Conservation (phyloP, 2,329 filamentous ascomycete species). For the Arthrobotrys sinensis region DNA sequence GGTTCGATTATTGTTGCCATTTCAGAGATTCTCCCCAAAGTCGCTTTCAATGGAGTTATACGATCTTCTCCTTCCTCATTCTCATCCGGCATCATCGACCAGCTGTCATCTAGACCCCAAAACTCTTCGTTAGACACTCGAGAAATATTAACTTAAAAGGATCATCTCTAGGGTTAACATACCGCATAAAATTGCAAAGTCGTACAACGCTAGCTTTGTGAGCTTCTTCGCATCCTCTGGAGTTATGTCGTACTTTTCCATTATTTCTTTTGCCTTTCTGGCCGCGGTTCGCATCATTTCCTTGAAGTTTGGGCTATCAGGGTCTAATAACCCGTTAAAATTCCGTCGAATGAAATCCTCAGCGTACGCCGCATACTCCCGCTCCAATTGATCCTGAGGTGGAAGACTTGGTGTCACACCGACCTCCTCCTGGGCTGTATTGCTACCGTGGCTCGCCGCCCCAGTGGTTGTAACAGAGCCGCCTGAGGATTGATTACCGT, state of each 20-base stretch:
- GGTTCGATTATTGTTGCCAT: slow-evolving; percentile 42
- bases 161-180: neutral
- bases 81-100: neutral
- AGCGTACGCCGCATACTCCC: slow-evolving; percentile 24
- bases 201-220: slow-evolving; percentile 31
- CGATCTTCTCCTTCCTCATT: slow-evolving; percentile 25
- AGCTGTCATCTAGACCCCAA: slow-evolving; percentile 34
- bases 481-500: neutral
- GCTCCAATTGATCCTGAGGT: slow-evolving; percentile 15
- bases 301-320: slow-evolving; percentile 11
- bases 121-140: neutral
- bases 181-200: slow-evolving; percentile 43
- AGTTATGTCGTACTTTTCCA: slow-evolving; percentile 28
- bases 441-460: neutral
- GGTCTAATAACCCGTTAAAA: slow-evolving; percentile 30
- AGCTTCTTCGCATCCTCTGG: slow-evolving; percentile 27
- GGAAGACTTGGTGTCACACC: slow-evolving; percentile 1
- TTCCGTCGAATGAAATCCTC: slow-evolving; percentile 32
- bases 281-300: slow-evolving; percentile 26
- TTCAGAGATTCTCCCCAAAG: slow-evolving; percentile 15
- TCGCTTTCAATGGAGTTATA: slow-evolving; percentile 21
- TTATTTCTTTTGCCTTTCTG: slow-evolving; percentile 24
- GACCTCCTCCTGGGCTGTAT: neutral
- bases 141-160: neutral
- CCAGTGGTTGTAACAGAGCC: neutral